phyloP scores from a whole-genome alignment of 441 rosid species.

The Erodium moschatum region DNA sequence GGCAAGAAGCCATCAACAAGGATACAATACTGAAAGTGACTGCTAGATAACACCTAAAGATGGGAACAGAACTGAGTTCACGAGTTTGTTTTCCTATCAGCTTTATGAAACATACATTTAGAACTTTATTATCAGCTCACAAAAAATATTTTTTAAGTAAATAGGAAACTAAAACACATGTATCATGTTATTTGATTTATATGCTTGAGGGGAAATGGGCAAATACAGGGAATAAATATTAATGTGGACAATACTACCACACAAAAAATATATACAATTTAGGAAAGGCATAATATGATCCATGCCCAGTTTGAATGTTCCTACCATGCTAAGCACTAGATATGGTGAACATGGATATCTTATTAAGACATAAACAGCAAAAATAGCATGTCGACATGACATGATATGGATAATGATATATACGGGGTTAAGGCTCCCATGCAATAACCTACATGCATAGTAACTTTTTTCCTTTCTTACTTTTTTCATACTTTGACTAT shows the following conservation, averaged over 20 bases:
- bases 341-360: neutral
- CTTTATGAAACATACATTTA: neutral
- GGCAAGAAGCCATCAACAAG: neutral
- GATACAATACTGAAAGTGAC: neutral
- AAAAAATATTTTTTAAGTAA: neutral
- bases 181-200: neutral
- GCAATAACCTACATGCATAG: neutral
- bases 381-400: neutral
- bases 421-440: neutral
- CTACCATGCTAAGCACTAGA: neutral
- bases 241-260: neutral
- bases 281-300: neutral
- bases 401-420: neutral
- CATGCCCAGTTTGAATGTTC: neutral
- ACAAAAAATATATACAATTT: neutral
- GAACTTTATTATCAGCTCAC: neutral
- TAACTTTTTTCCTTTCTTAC: neutral
- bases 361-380: neutral
- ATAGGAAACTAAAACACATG: conserved; percentile 2
- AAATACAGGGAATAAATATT: neutral
- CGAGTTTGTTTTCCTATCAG: neutral
- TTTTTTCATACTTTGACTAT: neutral
- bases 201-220: neutral
- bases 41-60: neutral
- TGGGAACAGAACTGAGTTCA: neutral